Percentiles rank a stretch among this genome's conserved stretches.
phyloP scores from a whole-genome alignment of 257 asterid genomes.

The Schizonepeta tenuifolia region DNA sequence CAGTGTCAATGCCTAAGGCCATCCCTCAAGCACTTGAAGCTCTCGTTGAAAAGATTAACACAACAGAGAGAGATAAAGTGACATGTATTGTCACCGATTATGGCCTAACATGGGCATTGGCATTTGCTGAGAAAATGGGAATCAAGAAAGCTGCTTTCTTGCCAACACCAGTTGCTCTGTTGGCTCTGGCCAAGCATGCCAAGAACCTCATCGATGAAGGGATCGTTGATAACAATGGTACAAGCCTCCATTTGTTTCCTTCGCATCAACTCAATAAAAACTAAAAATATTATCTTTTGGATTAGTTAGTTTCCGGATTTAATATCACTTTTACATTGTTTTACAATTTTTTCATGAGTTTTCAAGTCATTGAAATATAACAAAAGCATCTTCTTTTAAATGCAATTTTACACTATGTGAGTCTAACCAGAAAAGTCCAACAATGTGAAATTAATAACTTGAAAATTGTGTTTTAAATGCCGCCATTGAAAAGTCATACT shows the following conservation, averaged over 20 bases:
- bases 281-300: no score
- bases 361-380: no score
- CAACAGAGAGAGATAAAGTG: constrained; percentile 37
- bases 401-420: no score
- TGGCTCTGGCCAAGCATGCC: constrained; percentile 38
- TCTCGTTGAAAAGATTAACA: constrained; percentile 43
- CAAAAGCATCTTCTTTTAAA: no score
- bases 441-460: no score
- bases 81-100: constrained; percentile 54
- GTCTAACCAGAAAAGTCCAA: no score
- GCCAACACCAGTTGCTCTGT: constrained; percentile 44
- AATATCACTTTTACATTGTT: no score
- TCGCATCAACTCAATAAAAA: no score
- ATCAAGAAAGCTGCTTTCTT: constrained; percentile 51
- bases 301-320: no score
- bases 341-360: no score
- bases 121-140: constrained; percentile 50
- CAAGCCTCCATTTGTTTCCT: constrained; percentile 13
- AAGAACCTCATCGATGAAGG: constrained; percentile 55
- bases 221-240: constrained; percentile 50
- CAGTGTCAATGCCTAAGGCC: constrained; percentile 30
- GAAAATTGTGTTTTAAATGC: no score
- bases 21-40: constrained; percentile 56
- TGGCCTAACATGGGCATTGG: constrained; percentile 49
- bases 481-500: no score